Conservation (phyloP, 163 green algal species). For the Scenedesmus sp. region DNA sequence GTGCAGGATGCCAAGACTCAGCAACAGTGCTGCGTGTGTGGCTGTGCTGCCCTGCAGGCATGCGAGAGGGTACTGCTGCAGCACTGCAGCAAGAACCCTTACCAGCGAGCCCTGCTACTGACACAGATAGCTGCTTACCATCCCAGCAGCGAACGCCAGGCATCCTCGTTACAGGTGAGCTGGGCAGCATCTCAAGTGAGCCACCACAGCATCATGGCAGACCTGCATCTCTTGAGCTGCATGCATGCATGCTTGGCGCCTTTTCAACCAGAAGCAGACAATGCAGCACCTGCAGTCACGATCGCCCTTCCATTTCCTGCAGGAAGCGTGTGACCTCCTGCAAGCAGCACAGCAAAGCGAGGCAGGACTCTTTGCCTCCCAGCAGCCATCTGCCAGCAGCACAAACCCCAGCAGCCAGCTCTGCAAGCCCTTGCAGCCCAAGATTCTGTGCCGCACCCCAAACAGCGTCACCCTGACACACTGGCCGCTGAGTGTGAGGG, state of each 20-base stretch:
- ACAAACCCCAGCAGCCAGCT: neutral
- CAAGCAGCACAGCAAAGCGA: slow-evolving; percentile 64
- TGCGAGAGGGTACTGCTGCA: slow-evolving; percentile 71
- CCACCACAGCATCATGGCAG: neutral
- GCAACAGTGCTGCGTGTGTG: neutral
- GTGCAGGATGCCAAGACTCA: neutral
- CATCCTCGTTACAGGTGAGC: slow-evolving; percentile 46
- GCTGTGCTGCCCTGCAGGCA: slow-evolving; percentile 35
- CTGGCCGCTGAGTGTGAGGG: slow-evolving; percentile 58
- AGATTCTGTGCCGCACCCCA: slow-evolving; percentile 68
- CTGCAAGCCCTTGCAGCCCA: slow-evolving; percentile 58
- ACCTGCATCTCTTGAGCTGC: neutral
- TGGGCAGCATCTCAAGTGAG: neutral
- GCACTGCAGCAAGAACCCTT: slow-evolving; percentile 65
- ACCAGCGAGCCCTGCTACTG: slow-evolving; percentile 71
- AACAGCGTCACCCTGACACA: slow-evolving; percentile 66
- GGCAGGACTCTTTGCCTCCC: slow-evolving; percentile 58
- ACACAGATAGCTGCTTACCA: slow-evolving; percentile 68
- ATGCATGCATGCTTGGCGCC: neutral
- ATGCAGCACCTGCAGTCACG: too few relatives aligned
- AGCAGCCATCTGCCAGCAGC: slow-evolving; percentile 22
- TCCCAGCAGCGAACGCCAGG: slow-evolving; percentile 8
- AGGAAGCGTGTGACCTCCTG: slow-evolving; percentile 68
- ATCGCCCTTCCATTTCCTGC: neutral
- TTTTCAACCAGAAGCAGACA: too few relatives aligned